Evolutionary conservation across 2,329 filamentous ascomycete species (phyloP).

Genomic region (Colletotrichum sp.): DNA sequence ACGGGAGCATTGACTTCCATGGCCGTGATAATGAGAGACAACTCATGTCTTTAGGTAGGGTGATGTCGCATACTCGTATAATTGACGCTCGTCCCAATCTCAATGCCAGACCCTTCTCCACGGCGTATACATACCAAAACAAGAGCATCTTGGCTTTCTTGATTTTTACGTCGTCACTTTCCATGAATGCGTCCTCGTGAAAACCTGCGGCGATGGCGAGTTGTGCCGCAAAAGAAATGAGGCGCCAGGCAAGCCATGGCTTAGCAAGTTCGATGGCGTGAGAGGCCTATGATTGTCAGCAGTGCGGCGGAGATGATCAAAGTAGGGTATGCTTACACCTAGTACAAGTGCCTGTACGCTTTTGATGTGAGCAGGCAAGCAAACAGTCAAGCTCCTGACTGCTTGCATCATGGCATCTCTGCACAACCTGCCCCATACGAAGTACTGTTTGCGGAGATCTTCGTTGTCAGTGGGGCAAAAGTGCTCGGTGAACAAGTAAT

Average conservation of each 20-base stretch:
- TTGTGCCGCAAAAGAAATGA: not conserved
- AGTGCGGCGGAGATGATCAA: not conserved
- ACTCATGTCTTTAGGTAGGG: constrained; percentile 40
- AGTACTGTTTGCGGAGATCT: not conserved
- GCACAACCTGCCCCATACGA: not conserved
- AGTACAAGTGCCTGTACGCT: not conserved
- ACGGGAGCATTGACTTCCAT: constrained; percentile 45
- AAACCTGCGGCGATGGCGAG: not conserved
- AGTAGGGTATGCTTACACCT: not conserved
- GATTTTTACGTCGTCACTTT: not conserved
- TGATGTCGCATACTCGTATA: constrained; percentile 63
- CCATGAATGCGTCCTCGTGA: constrained; percentile 21
- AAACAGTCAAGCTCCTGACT: not conserved
- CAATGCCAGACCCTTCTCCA: constrained; percentile 64
- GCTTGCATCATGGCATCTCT: not conserved
- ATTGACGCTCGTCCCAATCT: constrained; percentile 62
- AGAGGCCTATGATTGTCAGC: not conserved
- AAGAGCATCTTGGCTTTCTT: constrained; percentile 23
- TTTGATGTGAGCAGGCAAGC: not conserved
- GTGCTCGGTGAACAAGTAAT: constrained; percentile 52
- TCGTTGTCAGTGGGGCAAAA: not conserved
- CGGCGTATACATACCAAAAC: constrained; percentile 58
- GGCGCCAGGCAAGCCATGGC: not conserved
- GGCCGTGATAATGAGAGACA: constrained; percentile 27
- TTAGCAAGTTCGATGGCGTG: constrained; percentile 1